phyloP scores from a whole-genome alignment of 106 monocot species.

The Alisma plantagoaquatica region DNA sequence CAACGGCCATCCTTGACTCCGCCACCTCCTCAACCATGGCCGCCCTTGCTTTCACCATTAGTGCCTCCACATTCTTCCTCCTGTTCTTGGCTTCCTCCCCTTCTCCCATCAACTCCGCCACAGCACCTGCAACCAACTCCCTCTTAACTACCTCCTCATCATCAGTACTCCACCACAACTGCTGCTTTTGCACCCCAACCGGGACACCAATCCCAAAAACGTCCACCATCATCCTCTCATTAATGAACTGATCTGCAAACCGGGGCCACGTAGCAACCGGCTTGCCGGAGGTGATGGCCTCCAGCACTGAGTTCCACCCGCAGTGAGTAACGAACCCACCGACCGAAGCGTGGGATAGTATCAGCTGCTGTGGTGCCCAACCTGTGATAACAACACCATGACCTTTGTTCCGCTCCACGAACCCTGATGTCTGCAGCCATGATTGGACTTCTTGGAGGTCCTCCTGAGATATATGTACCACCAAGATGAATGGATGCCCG shows the following conservation, averaged over 20 bases:
- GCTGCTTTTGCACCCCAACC: too few species aligned
- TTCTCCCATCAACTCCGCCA: background rate
- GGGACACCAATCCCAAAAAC: background rate
- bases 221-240: conserved; percentile 9
- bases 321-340: conserved; percentile 9
- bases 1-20: background rate
- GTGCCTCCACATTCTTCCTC: background rate
- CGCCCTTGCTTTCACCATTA: background rate
- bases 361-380: conserved; percentile 8
- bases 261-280: conserved; percentile 14
- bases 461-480: too few species aligned
- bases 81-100: background rate
- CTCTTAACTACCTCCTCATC: background rate
- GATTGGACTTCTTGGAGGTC: background rate
- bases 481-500: conserved; percentile 13
- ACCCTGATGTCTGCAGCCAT: conserved; percentile 6
- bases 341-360: conserved; percentile 1
- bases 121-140: background rate
- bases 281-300: conserved; percentile 1
- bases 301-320: conserved; percentile 16
- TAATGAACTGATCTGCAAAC: conserved; percentile 10
- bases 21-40: background rate
- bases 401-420: conserved; percentile 1
- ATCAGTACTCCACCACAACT: too few species aligned
- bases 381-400: conserved; percentile 5